A percentile compares a stretch with the other conserved stretches of the same genome.
These are phyloP conservation scores for Taphrina deformans DNA, from an alignment of 1,139 yeast species.

Conservation along the genomic window DNA sequence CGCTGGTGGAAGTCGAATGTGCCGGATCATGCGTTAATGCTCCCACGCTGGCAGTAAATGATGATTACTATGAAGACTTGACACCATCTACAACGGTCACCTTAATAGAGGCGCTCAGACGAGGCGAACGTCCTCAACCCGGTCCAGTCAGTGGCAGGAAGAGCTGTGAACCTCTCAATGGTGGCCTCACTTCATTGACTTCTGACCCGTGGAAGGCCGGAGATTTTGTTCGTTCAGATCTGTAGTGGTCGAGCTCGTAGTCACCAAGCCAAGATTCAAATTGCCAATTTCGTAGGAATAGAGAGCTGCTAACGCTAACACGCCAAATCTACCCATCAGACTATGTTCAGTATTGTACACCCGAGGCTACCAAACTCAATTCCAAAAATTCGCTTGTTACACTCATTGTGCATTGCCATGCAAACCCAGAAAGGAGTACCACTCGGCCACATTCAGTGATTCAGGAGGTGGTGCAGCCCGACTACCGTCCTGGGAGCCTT, in stretches of 20 bases:
- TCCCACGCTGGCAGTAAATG: conserved; percentile 83
- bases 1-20: conserved; percentile 86
- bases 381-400: no score
- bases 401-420: conserved; percentile 9
- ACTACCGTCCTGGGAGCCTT: conserved; percentile 15
- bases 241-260: not conserved
- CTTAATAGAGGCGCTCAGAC: conserved; percentile 63
- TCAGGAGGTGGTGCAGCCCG: conserved; percentile 24
- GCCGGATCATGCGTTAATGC: conserved; percentile 91
- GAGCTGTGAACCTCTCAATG: conserved; percentile 64
- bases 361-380: no score
- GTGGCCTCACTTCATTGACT: conserved; percentile 27
- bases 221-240: conserved; percentile 32
- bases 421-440: conserved; percentile 30
- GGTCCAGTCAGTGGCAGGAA: conserved; percentile 74
- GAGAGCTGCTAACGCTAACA: no score
- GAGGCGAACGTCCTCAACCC: conserved; percentile 59
- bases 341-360: no score
- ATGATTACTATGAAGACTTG: conserved; percentile 80
- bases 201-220: conserved; percentile 33
- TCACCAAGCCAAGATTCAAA: not conserved
- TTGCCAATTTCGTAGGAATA: no score
- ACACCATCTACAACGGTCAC: conserved; percentile 65
- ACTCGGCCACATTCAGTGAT: conserved; percentile 23
- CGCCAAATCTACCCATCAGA: no score